Evolutionary conservation across 2,329 filamentous ascomycete species (phyloP).

Genomic region (Fonsecaea pedrosoi): DNA sequence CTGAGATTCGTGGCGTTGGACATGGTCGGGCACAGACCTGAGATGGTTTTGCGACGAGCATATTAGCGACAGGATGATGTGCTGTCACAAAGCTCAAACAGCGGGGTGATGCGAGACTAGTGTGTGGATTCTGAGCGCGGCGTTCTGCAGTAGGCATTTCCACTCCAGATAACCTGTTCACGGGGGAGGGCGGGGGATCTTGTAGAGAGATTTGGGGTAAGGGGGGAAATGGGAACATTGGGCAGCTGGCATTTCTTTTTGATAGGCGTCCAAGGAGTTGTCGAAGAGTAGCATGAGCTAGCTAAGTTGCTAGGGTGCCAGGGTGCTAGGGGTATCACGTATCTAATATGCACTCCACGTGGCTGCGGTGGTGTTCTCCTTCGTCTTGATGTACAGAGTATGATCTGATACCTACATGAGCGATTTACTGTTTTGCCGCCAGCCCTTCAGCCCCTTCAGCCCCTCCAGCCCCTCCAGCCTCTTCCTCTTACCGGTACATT

Average conservation of each 20-base stretch:
- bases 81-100: slow-evolving; percentile 11
- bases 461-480: background rate
- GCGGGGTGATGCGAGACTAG: slow-evolving; percentile 12
- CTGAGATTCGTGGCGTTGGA: slow-evolving; percentile 22
- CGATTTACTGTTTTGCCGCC: slow-evolving; percentile 3
- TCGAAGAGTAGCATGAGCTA: background rate
- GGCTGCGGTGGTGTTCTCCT: slow-evolving; percentile 7
- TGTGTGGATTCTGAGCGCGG: slow-evolving; percentile 29
- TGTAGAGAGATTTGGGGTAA: slow-evolving; percentile 18
- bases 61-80: slow-evolving; percentile 20
- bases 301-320: background rate
- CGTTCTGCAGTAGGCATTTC: slow-evolving; percentile 18
- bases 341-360: slow-evolving; percentile 23
- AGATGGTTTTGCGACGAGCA: slow-evolving; percentile 17
- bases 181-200: slow-evolving; percentile 19
- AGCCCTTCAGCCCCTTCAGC: no score
- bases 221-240: background rate
- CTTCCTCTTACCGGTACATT: background rate
- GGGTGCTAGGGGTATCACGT: no score
- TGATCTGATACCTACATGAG: background rate
- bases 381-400: slow-evolving; percentile 1
- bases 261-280: background rate
- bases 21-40: slow-evolving; percentile 1
- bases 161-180: slow-evolving; percentile 11
- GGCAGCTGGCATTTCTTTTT: slow-evolving; percentile 8